Base-by-base conservation (phyloP, 2,329 filamentous ascomycete genomes). In the Cladosporium sp. region DNA sequence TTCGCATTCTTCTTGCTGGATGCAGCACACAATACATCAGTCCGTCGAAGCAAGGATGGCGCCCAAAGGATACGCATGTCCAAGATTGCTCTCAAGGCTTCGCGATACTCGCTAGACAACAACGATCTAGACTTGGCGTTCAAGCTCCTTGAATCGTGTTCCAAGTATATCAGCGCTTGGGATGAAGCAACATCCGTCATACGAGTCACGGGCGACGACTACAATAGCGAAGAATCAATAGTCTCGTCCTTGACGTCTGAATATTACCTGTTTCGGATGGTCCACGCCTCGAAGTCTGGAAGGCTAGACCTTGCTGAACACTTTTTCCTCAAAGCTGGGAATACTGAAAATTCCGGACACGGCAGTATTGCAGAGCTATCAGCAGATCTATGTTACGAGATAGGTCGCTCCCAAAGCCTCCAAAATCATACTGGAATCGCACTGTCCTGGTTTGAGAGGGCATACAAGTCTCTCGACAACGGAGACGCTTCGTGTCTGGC, bases 291-390 rank as follows among this genome's bases (percentile, higher is more conserved):
- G 85, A 84, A 85, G 64, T 86, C 91, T 67, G 79, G 83, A 39
- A 83, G 87, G 39, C 77, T 88, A 13, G 88, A 93, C 58, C 81
- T 91, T 48, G 89, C 90, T 25, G 90, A 96, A 56, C 84, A 90
- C 70, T 84, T 94, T 78, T 92, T 87, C 70, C 73, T 72, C 35
- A 89, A 89, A 64, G 73, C 83, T 47, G 64, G 74, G 60, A n/a
- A 70, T 64, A 36, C 66, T 65, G 20, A 65, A 53, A 55, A 68
- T 0, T 68, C 83, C 2, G 79, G 85, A 42, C 71, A 79, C 0
- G 61, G 71, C 2, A 78, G 78, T 1, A 48, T 67, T n/a, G 77
- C 80, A 1, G 87, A 92, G 68, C 78, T 76, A 36, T 73, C 92
- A 42, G 81, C 85, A 3, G 86, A 91, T 64, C 75, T 87, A 2